Evolutionary conservation across 139 green algal genomes (phyloP).

Genomic region (Micractinium sp.): DNA sequence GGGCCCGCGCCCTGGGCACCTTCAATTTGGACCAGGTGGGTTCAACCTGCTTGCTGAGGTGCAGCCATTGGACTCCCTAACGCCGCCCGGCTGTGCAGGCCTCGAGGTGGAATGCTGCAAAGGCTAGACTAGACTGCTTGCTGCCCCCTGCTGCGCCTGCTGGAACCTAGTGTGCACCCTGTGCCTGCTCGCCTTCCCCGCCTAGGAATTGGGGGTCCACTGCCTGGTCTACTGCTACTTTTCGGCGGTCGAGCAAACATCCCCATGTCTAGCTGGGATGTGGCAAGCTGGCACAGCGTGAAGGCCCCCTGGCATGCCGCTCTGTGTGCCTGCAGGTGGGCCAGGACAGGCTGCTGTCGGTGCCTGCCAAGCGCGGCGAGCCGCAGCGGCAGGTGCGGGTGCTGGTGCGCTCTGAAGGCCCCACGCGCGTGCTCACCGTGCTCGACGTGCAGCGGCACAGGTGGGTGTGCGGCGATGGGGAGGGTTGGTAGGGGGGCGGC

Average conservation of each 20-base stretch:
- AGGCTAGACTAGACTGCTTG: too few species aligned
- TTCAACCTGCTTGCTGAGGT: too few species aligned
- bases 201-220: not conserved
- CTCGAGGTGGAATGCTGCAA: too few species aligned
- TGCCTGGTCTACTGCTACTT: not conserved
- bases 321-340: conserved; percentile 36
- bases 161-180: too few species aligned
- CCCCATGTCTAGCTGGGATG: not conserved
- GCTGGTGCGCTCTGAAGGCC: conserved; percentile 67
- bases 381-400: conserved; percentile 48
- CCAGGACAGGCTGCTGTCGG: conserved; percentile 12
- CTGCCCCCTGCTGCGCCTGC: too few species aligned
- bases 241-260: too few species aligned
- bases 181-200: too few species aligned
- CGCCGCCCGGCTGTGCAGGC: too few species aligned
- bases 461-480: not conserved
- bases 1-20: conserved; percentile 55
- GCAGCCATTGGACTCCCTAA: too few species aligned
- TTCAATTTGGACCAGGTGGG: conserved; percentile 70
- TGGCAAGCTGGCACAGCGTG: not conserved
- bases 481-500: not conserved
- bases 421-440: conserved; percentile 73
- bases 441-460: conserved; percentile 58
- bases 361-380: conserved; percentile 15
- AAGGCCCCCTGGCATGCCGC: not conserved